These are phyloP conservation scores for Mediolabrus comicus DNA, from an alignment of 108 stramenopile genomes.

Conservation along the genomic window DNA sequence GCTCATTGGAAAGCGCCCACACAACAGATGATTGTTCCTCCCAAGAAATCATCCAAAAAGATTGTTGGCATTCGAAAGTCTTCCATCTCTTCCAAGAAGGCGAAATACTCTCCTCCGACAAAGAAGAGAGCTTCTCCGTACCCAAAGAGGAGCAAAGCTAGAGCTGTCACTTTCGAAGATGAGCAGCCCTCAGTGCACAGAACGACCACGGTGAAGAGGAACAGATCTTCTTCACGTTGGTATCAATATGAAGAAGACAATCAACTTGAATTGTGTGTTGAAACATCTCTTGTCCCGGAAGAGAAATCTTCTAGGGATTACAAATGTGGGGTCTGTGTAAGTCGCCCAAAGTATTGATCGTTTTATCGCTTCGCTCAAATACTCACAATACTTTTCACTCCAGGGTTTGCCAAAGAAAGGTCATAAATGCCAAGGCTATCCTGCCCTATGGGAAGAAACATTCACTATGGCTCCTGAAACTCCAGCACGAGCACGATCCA, in stretches of 20 bases:
- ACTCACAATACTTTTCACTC: no score
- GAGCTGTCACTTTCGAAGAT: neutral
- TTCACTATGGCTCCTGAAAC: neutral
- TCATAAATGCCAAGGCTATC: neutral
- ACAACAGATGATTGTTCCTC: no score
- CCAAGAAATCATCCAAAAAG: no score
- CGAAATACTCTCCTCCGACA: neutral
- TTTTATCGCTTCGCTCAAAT: no score
- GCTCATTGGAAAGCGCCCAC: no score
- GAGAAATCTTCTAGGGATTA: neutral
- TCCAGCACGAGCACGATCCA: neutral
- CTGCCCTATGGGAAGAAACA: neutral
- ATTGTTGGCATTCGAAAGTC: neutral
- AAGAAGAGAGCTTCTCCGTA: neutral
- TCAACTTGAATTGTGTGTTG: neutral
- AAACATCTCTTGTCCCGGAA: neutral
- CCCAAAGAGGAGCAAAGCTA: neutral
- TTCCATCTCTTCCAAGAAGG: no score
- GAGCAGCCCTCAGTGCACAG: neutral
- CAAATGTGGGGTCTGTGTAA: neutral
- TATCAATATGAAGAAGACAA: neutral
- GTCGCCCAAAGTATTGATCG: no score
- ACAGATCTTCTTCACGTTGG: neutral
- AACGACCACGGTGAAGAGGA: neutral
- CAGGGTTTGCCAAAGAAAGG: neutral